A percentile compares a stretch with the other conserved stretches of the same genome.
Conservation (phyloP, 148 eudicot genomes). For the Silene conica region DNA sequence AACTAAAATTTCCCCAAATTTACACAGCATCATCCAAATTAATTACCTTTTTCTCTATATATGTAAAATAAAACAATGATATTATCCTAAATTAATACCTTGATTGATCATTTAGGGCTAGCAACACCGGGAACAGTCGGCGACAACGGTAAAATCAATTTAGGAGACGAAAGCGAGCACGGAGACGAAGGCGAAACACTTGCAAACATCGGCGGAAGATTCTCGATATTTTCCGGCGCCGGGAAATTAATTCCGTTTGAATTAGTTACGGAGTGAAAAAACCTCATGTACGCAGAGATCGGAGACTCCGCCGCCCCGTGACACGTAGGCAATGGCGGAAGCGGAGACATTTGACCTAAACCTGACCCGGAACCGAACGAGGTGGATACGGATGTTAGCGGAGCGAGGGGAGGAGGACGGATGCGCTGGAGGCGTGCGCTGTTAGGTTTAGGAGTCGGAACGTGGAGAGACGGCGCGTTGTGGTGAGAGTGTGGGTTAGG, state of each 20-base stretch:
- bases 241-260: neutral
- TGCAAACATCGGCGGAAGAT: neutral
- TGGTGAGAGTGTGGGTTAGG: slow-evolving; percentile 25
- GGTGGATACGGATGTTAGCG: slow-evolving; percentile 28
- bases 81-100: slow-evolving; percentile 25
- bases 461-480: slow-evolving; percentile 20
- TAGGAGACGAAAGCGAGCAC: slow-evolving; percentile 47
- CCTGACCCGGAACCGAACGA: slow-evolving; percentile 18
- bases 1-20: slow-evolving; percentile 10
- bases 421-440: slow-evolving; percentile 82
- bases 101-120: slow-evolving; percentile 59
- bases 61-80: neutral
- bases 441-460: slow-evolving; percentile 37
- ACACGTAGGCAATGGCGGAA: slow-evolving; percentile 83
- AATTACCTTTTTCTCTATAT: neutral
- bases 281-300: slow-evolving; percentile 87
- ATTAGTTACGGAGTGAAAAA: slow-evolving; percentile 31
- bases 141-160: slow-evolving; percentile 46
- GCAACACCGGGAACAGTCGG: slow-evolving; percentile 53
- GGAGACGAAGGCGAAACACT: slow-evolving; percentile 40
- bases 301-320: slow-evolving; percentile 91
- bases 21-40: neutral
- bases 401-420: slow-evolving; percentile 85
- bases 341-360: slow-evolving; percentile 47
- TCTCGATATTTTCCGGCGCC: slow-evolving; percentile 13